Percentiles rank a stretch among this genome's conserved stretches.
Conservation (phyloP, 2,329 filamentous ascomycete species). For the Cordyceps fumosorosea region DNA sequence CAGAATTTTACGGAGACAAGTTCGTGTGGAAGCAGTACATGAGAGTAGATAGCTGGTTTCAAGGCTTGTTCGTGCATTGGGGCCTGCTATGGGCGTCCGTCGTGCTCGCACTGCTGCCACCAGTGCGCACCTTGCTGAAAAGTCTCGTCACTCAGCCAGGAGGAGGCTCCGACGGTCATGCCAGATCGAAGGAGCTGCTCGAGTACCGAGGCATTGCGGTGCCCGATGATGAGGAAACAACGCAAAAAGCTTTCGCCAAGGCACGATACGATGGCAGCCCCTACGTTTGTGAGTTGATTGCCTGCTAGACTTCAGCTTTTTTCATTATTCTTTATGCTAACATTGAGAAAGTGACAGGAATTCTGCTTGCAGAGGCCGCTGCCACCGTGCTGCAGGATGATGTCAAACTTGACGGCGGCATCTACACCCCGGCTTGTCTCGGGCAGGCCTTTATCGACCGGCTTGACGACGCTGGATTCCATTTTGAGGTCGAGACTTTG, state of each 20-base stretch:
- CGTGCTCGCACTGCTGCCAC: slow-evolving; percentile 38
- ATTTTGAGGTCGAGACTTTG: slow-evolving; percentile 46
- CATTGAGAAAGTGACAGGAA: slow-evolving; percentile 51
- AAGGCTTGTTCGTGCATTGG: slow-evolving; percentile 45
- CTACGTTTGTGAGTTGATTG: slow-evolving; percentile 52
- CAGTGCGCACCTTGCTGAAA: slow-evolving; percentile 38
- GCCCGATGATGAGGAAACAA: slow-evolving; percentile 45
- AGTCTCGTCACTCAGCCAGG: slow-evolving; percentile 46
- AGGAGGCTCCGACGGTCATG: slow-evolving; percentile 46
- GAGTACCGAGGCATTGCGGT: slow-evolving; percentile 58
- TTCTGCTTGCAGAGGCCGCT: slow-evolving; percentile 58
- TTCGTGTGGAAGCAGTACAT: slow-evolving; percentile 53
- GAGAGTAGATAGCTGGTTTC: slow-evolving; percentile 42
- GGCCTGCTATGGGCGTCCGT: slow-evolving; percentile 35
- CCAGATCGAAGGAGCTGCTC: slow-evolving; percentile 50
- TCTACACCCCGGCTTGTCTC: slow-evolving; percentile 66
- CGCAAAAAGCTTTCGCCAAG: slow-evolving; percentile 48
- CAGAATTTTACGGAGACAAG: slow-evolving; percentile 52
- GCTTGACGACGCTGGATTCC: slow-evolving; percentile 54
- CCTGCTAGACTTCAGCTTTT: neutral
- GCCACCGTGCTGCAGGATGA: slow-evolving; percentile 58
- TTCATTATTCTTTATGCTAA: neutral
- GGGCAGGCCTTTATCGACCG: slow-evolving; percentile 62
- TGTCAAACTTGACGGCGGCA: slow-evolving; percentile 54
- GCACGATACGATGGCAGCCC: slow-evolving; percentile 53